A percentile compares a stretch with the other conserved stretches of the same genome.
Evolutionary conservation across 2,329 filamentous ascomycete genomes (phyloP).

Genomic region (Arthroderma uncinatum): DNA sequence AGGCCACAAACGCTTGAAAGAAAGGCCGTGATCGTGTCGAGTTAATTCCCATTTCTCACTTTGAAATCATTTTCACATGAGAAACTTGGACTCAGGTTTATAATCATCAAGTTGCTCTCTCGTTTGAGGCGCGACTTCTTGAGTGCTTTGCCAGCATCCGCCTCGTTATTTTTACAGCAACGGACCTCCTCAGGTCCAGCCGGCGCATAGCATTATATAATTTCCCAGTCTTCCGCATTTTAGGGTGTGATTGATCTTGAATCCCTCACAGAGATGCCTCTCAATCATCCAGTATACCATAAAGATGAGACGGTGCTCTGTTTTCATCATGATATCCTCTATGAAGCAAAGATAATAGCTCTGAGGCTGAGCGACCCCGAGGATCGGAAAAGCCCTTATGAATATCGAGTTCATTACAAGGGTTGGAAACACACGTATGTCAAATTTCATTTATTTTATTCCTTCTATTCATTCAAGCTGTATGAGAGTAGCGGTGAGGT

Average conservation of each 20-base stretch:
- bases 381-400: conserved; percentile 62
- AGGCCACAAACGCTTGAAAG: background rate
- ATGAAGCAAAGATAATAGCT: conserved; percentile 92
- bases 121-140: background rate
- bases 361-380: conserved; percentile 50
- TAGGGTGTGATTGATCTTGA: background rate
- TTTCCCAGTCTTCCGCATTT: background rate
- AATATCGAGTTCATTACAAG: conserved; percentile 96
- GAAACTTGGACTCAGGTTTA: background rate
- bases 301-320: conserved; percentile 90
- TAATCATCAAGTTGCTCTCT: background rate
- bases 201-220: background rate
- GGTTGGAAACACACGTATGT: conserved; percentile 95
- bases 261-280: conserved; percentile 27
- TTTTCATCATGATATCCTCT: conserved; percentile 94
- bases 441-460: too few relatives aligned
- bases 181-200: background rate
- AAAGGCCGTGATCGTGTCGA: background rate
- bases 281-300: conserved; percentile 43
- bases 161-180: background rate
- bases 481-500: background rate
- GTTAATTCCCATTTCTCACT: background rate
- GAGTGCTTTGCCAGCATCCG: background rate
- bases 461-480: background rate
- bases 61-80: background rate